These are phyloP conservation scores for Saturnispora mendoncae DNA, from an alignment of 805 yeast genomes.

Conservation along the genomic window DNA sequence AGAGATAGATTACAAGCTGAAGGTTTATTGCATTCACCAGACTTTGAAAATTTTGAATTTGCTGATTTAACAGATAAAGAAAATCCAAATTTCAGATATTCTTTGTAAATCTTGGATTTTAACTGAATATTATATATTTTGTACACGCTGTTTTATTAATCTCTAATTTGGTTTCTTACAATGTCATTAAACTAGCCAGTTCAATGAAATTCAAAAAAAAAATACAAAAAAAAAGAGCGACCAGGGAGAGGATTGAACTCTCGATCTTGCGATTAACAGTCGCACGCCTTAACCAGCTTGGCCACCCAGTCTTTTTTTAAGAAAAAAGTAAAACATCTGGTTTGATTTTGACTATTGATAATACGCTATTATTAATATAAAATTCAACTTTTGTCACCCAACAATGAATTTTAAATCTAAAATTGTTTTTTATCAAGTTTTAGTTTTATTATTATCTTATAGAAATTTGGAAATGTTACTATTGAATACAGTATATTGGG, in stretches of 20 bases:
- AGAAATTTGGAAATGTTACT: too few relatives aligned
- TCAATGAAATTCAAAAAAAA: neutral
- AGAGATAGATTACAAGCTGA: slow-evolving; percentile 11
- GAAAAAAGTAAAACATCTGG: neutral
- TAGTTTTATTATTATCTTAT: too few relatives aligned
- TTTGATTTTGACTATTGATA: too few relatives aligned
- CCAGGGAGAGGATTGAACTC: slow-evolving; percentile 56
- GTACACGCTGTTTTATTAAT: too few relatives aligned
- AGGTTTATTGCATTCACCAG: slow-evolving; percentile 4
- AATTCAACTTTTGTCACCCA: too few relatives aligned
- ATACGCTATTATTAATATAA: too few relatives aligned
- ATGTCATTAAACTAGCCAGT: neutral
- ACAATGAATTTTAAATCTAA: too few relatives aligned
- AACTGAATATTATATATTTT: too few relatives aligned
- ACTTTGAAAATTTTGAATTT: slow-evolving; percentile 11
- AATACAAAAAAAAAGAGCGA: slow-evolving; percentile 24
- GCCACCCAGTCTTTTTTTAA: slow-evolving; percentile 38
- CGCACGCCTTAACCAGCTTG: slow-evolving; percentile 57
- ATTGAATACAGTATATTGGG: too few relatives aligned
- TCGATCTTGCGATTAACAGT: slow-evolving; percentile 58
- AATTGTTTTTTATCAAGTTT: too few relatives aligned
- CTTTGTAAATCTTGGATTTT: neutral
- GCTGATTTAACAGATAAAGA: slow-evolving; percentile 1
- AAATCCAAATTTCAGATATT: slow-evolving; percentile 4
- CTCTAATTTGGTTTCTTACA: too few relatives aligned